Base-by-base conservation (phyloP, 192 early-diverging fungal species). In the Allomyces macrogynus region DNA sequence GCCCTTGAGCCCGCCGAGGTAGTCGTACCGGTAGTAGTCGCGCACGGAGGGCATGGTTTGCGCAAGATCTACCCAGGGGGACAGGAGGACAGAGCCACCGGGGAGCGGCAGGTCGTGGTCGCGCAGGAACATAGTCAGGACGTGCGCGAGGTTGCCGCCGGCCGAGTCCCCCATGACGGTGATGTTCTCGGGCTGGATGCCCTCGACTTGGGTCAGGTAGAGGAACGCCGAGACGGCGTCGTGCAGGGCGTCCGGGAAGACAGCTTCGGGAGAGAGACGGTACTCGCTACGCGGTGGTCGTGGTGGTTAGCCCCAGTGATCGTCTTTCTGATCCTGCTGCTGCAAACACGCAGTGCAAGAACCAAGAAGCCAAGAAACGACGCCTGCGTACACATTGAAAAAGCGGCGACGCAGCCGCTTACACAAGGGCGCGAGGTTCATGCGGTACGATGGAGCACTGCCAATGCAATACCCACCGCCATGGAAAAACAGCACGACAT, bases 131-230 rank as follows among this genome's bases (percentile, higher is more conserved):
- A 60, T 27, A 8, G 64, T 8, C 22, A 65, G 18, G 4, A 74
- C 68, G 4, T 74, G 24, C 1, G 70, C 68, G 10, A 81, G 67
- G 23, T 75, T 77, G n/a, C 70, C 81, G 27, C 81, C 82, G 16
- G 82, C 78, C 20, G 70, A 73, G 65, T 84, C 82, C 22, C 82
- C 79, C 54, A 69, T 72, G 27, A 84, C 68, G n/a, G 68, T 65
- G 26, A 84, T 70, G n/a, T 80, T 67, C 23, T 70, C 61, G 5
- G 72, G 72, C 11, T 64, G 62, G 60, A 74, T 65, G 43, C 49
- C 9, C 43, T 66, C 65, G 22, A 22, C 43, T 20, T 24, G n/a
- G 7, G 49, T 66, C 10, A 80, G 71, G 67, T 64, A 80, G 8
- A 76, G 57, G 65, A 74, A 80, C 9, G 76, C 77, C 23, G 76